Percentiles rank a stretch among this genome's conserved stretches.
Evolutionary conservation across 495 filamentous ascomycete species (phyloP).

Genomic region (Penicillium turbatum): DNA sequence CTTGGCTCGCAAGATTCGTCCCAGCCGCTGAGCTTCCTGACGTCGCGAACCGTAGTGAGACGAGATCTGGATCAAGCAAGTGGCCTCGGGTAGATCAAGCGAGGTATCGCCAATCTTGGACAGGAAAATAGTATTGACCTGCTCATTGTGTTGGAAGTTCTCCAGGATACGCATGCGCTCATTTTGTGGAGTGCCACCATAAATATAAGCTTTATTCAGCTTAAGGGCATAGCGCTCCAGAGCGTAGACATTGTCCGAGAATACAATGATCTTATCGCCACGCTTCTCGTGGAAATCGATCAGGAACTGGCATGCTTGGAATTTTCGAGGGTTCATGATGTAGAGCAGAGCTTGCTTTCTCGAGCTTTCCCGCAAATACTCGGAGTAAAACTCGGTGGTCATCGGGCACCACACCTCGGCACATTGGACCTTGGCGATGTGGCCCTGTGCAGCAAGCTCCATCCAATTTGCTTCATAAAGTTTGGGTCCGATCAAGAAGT

Average conservation of each 20-base stretch:
- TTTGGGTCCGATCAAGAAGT: conserved; percentile 96
- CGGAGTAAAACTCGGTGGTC: conserved; percentile 96
- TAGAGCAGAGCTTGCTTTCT: conserved; percentile 73
- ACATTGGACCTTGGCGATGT: conserved; percentile 96
- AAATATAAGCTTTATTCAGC: conserved; percentile 87
- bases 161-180: conserved; percentile 89
- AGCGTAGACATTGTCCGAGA: conserved; percentile 97
- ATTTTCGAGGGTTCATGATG: conserved; percentile 97
- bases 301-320: conserved; percentile 93
- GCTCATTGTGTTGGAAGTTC: conserved; percentile 93
- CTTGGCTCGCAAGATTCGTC: conserved; percentile 93
- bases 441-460: conserved; percentile 93
- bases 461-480: conserved; percentile 99
- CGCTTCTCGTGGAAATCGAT: conserved; percentile 96
- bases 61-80: conserved; percentile 96
- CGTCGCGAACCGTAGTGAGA: conserved; percentile 97
- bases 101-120: conserved; percentile 98
- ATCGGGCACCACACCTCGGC: conserved; percentile 99
- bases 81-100: conserved; percentile 93
- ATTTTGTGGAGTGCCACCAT: conserved; percentile 77
- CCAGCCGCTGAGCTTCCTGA: conserved; percentile 93
- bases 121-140: conserved; percentile 93
- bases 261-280: conserved; percentile 98
- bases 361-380: conserved; percentile 74
- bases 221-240: conserved; percentile 80